Percentiles rank a stretch among this genome's conserved stretches.
Conservation (phyloP, 208 protist genomes). For the Leishmania major region DNA sequence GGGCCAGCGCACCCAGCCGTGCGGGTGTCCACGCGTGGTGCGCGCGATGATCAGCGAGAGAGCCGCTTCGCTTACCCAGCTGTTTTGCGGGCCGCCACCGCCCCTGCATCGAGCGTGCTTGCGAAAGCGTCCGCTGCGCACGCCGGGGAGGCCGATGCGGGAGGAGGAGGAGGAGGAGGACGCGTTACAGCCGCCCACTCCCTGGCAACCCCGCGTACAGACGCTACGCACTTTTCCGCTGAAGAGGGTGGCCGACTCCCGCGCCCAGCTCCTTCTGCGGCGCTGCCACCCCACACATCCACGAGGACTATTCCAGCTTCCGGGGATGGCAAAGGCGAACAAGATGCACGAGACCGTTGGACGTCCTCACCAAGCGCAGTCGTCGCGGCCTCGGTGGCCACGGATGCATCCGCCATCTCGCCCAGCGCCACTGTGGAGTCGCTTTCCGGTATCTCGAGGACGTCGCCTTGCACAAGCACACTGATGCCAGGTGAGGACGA, state of each 20-base stretch:
- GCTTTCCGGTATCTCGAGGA: constrained; percentile 69
- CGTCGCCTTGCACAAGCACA: constrained; percentile 64
- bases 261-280: neutral
- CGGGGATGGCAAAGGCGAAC: neutral
- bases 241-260: neutral
- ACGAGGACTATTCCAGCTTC: neutral
- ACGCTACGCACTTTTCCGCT: neutral
- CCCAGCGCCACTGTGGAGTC: constrained; percentile 53
- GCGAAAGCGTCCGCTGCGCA: neutral
- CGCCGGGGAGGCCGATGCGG: neutral
- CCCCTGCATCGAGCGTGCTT: neutral
- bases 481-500: constrained; percentile 26
- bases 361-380: neutral
- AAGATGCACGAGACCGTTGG: neutral
- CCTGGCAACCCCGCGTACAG: neutral
- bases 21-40: neutral
- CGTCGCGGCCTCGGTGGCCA: neutral
- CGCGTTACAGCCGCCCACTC: neutral
- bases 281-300: neutral
- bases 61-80: neutral
- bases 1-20: neutral
- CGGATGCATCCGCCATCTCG: constrained; percentile 8
- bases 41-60: neutral
- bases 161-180: neutral
- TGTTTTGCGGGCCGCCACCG: neutral